Percentiles rank a stretch among this genome's conserved stretches.
Conservation (phyloP, 73 alveolate genomes). For the Durusdinium trenchii region DNA sequence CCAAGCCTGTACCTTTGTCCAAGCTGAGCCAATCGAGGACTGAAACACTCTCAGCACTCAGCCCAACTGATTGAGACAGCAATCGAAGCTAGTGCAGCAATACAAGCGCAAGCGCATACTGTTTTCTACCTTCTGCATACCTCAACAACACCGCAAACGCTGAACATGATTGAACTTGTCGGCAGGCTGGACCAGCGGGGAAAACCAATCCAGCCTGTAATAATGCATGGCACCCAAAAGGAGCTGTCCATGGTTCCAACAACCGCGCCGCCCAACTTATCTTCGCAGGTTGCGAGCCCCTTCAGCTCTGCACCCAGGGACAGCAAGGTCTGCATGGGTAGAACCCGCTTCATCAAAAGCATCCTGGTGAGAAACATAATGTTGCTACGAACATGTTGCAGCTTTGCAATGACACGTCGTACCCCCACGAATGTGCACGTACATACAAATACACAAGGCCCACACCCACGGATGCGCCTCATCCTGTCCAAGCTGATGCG, state of each 20-base stretch:
- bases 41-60: too few relatives aligned
- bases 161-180: too few relatives aligned
- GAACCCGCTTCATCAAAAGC: slow-evolving; percentile 56
- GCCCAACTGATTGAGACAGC: too few relatives aligned
- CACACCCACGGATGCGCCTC: neutral
- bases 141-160: too few relatives aligned
- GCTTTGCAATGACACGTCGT: neutral
- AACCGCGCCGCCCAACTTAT: slow-evolving; percentile 82
- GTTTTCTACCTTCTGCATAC: too few relatives aligned
- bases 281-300: slow-evolving; percentile 72
- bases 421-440: too few relatives aligned
- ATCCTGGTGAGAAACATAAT: neutral
- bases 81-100: too few relatives aligned
- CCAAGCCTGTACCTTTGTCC: slow-evolving; percentile 68
- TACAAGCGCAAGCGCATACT: too few relatives aligned
- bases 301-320: slow-evolving; percentile 26
- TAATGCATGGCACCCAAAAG: slow-evolving; percentile 94
- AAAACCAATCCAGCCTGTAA: slow-evolving; percentile 44
- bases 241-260: slow-evolving; percentile 70
- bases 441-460: too few relatives aligned
- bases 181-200: neutral
- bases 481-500: slow-evolving; percentile 4
- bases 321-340: slow-evolving; percentile 67
- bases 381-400: neutral
- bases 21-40: too few relatives aligned